Conservation (phyloP, 768 basidiomycete species). For the Chalciporus sphaerocephalus region DNA sequence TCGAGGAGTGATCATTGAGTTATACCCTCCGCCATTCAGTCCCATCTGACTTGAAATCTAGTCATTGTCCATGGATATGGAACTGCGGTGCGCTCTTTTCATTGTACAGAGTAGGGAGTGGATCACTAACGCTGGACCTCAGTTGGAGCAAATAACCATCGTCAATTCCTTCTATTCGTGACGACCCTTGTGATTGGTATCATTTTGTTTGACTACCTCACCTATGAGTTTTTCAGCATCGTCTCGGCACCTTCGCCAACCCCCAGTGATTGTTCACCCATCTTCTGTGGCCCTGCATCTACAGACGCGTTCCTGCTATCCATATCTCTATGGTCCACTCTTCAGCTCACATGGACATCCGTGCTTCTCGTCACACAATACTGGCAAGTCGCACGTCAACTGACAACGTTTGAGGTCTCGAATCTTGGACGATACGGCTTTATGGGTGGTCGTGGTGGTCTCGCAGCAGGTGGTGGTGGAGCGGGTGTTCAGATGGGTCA, state of each 20-base stretch:
- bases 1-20: conserved; percentile 91
- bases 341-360: conserved; percentile 93
- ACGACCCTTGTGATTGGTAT: conserved; percentile 80
- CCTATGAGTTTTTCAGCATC: conserved; percentile 65
- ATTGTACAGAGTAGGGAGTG: not conserved
- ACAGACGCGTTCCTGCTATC: conserved; percentile 82
- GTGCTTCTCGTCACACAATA: conserved; percentile 82
- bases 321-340: conserved; percentile 78
- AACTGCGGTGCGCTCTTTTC: conserved; percentile 71
- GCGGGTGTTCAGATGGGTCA: conserved; percentile 76
- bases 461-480: conserved; percentile 51
- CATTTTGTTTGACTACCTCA: conserved; percentile 74
- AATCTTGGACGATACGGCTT: conserved; percentile 94
- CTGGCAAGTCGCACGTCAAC: conserved; percentile 90
- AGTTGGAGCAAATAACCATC: conserved; percentile 93
- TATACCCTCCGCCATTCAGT: not conserved
- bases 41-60: conserved; percentile 28
- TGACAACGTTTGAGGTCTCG: conserved; percentile 94
- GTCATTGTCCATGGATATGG: conserved; percentile 99
- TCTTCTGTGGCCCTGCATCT: conserved; percentile 65
- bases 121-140: conserved; percentile 6
- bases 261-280: conserved; percentile 19
- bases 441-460: conserved; percentile 88
- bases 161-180: conserved; percentile 94
- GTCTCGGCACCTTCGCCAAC: conserved; percentile 16